Percentiles rank a stretch among this genome's conserved stretches.
phyloP scores from a whole-genome alignment of 2,329 filamentous ascomycete species.

The Dactylellina sp. region DNA sequence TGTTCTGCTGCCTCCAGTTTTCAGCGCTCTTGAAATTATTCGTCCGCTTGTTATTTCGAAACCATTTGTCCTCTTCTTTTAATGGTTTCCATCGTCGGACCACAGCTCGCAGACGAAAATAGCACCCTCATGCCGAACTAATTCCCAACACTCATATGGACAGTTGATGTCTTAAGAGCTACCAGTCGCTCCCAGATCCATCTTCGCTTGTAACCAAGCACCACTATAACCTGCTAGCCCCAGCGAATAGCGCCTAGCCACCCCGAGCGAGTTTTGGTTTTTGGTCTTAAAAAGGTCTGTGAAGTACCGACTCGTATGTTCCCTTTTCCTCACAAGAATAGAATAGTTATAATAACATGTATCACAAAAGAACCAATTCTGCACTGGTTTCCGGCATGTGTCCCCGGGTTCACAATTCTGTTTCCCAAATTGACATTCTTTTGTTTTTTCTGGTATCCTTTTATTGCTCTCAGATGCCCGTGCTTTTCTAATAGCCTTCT shows the following conservation, averaged over 20 bases:
- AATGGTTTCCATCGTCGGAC: conserved; percentile 16
- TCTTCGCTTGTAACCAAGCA: conserved; percentile 17
- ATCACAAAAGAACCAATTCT: conserved; percentile 31
- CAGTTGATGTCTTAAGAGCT: conserved; percentile 33
- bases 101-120: conserved; percentile 15
- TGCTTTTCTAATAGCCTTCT: conserved; percentile 17
- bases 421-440: conserved; percentile 12
- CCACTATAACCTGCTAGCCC: conserved; percentile 14
- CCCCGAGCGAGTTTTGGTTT: conserved; percentile 21
- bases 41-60: conserved; percentile 29
- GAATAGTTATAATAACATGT: conserved; percentile 18
- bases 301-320: conserved; percentile 36
- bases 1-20: background rate
- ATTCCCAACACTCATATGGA: conserved; percentile 17
- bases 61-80: conserved; percentile 14
- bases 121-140: conserved; percentile 26
- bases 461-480: conserved; percentile 2
- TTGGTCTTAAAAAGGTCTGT: conserved; percentile 50
- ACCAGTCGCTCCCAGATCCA: conserved; percentile 2
- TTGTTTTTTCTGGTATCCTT: background rate
- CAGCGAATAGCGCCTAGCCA: conserved; percentile 43
- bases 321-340: conserved; percentile 29
- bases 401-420: conserved; percentile 41
- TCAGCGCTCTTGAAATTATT: conserved; percentile 19
- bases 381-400: conserved; percentile 37